phyloP scores from a whole-genome alignment of 2,329 filamentous ascomycete species.

The Verticillium zaregamsianum region DNA sequence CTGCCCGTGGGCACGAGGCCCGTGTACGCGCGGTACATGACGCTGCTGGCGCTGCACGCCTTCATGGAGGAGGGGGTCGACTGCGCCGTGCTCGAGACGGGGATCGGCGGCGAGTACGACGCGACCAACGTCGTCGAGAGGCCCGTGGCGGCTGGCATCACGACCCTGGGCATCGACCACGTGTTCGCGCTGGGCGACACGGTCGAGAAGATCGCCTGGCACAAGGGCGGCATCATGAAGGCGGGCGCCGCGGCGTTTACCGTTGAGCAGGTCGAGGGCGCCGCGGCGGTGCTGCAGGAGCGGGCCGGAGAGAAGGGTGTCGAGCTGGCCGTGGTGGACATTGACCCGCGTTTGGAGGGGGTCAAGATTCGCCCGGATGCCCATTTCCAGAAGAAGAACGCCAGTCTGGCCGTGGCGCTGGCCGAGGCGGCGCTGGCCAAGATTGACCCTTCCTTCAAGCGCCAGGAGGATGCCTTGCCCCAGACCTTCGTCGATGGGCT shows the following conservation, averaged over 20 bases:
- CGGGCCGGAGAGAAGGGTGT: constrained; percentile 52
- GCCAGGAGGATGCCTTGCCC: constrained; percentile 39
- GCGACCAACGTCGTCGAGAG: constrained; percentile 61
- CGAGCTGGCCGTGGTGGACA: constrained; percentile 37
- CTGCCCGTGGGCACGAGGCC: constrained; percentile 34
- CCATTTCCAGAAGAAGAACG: constrained; percentile 54
- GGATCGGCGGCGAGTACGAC: constrained; percentile 65
- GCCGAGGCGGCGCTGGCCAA: constrained; percentile 44
- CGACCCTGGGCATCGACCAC: constrained; percentile 67
- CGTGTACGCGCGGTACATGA: constrained; percentile 58
- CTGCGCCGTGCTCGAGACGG: constrained; percentile 61
- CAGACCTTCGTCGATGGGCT: constrained; percentile 67
- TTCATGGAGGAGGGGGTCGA: constrained; percentile 62
- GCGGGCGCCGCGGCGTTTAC: constrained; percentile 48
- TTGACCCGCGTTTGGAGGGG: constrained; percentile 39
- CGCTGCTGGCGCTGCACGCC: constrained; percentile 62
- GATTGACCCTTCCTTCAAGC: constrained; percentile 22
- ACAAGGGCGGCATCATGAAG: constrained; percentile 71
- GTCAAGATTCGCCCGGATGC: constrained; percentile 46
- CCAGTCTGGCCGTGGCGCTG: constrained; percentile 49
- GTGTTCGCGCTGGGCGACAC: constrained; percentile 58
- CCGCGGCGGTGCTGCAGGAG: constrained; percentile 38
- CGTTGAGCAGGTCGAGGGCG: constrained; percentile 43
- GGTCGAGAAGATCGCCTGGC: constrained; percentile 65
- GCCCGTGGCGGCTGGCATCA: constrained; percentile 57